These are phyloP conservation scores for Lentinula sp. DNA, from an alignment of 768 basidiomycete species.

Conservation along the genomic window DNA sequence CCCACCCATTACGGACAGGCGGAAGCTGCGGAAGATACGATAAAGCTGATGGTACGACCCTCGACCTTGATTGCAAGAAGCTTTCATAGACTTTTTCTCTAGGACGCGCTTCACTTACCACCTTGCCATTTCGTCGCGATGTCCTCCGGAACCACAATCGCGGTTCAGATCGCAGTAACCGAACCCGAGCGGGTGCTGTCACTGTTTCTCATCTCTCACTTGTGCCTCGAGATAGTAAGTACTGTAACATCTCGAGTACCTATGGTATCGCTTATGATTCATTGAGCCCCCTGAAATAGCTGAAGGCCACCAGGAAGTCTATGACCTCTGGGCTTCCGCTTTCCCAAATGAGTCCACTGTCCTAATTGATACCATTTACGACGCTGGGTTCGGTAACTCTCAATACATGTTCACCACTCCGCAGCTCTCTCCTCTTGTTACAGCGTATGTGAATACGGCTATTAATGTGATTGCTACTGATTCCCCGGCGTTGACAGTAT, in stretches of 20 bases:
- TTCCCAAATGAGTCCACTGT: not conserved
- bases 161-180: not conserved
- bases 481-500: not conserved
- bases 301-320: constrained; percentile 1
- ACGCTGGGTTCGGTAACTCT: not conserved
- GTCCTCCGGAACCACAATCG: not conserved
- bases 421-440: not conserved
- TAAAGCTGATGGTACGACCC: not conserved
- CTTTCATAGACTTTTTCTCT: not conserved
- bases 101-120: not conserved
- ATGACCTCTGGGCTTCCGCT: not conserved
- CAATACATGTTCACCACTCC: constrained; percentile 3
- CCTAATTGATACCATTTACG: not conserved
- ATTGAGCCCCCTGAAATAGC: not conserved
- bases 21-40: constrained; percentile 4
- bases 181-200: constrained; percentile 1
- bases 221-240: constrained; percentile 1
- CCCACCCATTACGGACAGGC: not conserved
- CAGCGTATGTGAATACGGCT: not conserved
- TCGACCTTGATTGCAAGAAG: not conserved
- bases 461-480: not conserved
- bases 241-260: not conserved
- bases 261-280: not conserved
- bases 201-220: not conserved
- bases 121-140: not conserved